A percentile compares a stretch with the other conserved stretches of the same genome.
Evolutionary conservation across 2,329 filamentous ascomycete genomes (phyloP).

Genomic region (Fusarium albosuccineum): DNA sequence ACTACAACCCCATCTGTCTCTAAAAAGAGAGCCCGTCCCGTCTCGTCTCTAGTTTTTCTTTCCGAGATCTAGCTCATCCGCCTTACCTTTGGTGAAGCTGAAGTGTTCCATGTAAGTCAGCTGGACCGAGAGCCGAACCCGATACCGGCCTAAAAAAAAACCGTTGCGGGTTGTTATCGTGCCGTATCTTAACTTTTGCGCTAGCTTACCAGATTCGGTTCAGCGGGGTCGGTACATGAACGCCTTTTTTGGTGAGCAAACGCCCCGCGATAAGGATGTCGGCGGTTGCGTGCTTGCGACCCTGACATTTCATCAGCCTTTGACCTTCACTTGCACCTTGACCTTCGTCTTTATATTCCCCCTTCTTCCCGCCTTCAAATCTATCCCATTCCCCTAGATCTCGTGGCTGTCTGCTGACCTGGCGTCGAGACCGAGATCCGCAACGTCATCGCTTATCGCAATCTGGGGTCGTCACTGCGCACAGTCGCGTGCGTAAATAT

Average conservation of each 20-base stretch:
- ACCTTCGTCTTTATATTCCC: background rate
- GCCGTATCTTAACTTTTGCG: background rate
- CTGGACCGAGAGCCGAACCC: background rate
- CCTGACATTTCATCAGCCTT: constrained; percentile 18
- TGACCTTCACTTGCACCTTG: constrained; percentile 2
- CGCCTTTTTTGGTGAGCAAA: background rate
- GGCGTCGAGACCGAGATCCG: constrained; percentile 15
- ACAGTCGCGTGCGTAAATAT: constrained; percentile 26
- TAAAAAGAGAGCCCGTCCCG: too few relatives aligned
- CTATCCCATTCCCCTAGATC: background rate
- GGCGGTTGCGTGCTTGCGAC: constrained; percentile 37
- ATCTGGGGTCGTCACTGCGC: constrained; percentile 21
- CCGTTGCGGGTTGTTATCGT: constrained; percentile 5
- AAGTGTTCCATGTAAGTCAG: too few relatives aligned
- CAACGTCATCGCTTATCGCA: constrained; percentile 36
- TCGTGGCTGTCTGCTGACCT: constrained; percentile 3
- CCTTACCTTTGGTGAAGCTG: too few relatives aligned
- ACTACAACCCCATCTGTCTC: too few relatives aligned
- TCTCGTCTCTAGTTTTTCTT: too few relatives aligned
- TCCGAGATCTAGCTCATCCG: too few relatives aligned
- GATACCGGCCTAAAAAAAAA: constrained; percentile 5
- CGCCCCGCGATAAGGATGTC: constrained; percentile 24
- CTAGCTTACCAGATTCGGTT: constrained; percentile 16
- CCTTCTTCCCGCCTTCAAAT: background rate
- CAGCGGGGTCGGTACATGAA: constrained; percentile 1